A percentile compares a stretch with the other conserved stretches of the same genome.
phyloP scores from a whole-genome alignment of 257 asterid genomes.

The Ligustrum vulgare region DNA sequence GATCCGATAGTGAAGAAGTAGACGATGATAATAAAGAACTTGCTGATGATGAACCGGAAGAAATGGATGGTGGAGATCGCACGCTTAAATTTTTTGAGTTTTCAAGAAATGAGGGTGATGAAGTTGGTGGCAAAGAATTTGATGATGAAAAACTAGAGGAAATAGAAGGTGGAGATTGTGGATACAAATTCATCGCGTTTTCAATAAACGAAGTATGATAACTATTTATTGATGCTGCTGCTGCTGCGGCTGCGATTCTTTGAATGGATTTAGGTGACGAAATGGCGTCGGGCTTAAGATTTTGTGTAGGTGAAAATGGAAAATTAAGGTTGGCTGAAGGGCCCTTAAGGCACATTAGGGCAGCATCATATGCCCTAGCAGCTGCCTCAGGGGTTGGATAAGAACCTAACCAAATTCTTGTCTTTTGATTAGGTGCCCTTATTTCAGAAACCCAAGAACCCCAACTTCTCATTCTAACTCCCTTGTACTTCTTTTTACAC shows the following conservation, averaged over 20 bases:
- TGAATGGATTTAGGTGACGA: conserved; percentile 83
- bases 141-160: not conserved
- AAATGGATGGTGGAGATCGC: not conserved
- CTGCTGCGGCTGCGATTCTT: conserved; percentile 49
- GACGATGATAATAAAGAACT: conserved; percentile 17
- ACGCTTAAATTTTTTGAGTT: not conserved
- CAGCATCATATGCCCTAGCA: conserved; percentile 94
- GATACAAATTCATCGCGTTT: not conserved
- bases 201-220: not conserved
- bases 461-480: conserved; percentile 97
- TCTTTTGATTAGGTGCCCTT: conserved; percentile 89
- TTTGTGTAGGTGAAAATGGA: conserved; percentile 35
- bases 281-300: conserved; percentile 11
- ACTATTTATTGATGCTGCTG: conserved; percentile 19
- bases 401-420: conserved; percentile 93
- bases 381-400: conserved; percentile 92
- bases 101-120: not conserved
- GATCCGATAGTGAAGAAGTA: conserved; percentile 10
- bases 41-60: not conserved
- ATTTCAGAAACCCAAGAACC: conserved; percentile 92
- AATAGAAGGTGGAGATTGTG: not conserved
- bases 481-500: conserved; percentile 75
- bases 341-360: conserved; percentile 75
- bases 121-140: not conserved
- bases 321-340: conserved; percentile 66